Conservation (phyloP, 805 yeast genomes). For the Yamadazyma paraphyllophila region DNA sequence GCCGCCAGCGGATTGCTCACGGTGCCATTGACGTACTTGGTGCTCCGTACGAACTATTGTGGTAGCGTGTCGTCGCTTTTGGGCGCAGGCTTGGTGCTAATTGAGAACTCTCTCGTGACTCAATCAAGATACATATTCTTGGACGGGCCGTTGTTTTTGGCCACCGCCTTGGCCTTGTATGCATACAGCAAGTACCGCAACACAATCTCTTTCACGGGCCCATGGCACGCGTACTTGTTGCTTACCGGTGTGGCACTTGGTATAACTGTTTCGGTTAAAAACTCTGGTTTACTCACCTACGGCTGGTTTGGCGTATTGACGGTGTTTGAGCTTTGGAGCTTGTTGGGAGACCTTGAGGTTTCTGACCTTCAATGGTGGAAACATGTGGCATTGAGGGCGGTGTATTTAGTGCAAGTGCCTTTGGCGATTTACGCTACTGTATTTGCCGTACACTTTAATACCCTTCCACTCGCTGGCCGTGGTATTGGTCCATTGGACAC, state of each 20-base stretch:
- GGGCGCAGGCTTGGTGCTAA: conserved; percentile 49
- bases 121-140: conserved; percentile 51
- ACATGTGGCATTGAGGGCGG: conserved; percentile 40
- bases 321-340: conserved; percentile 58
- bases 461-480: conserved; percentile 48
- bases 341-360: conserved; percentile 65
- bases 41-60: conserved; percentile 56
- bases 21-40: conserved; percentile 51
- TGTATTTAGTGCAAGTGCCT: conserved; percentile 54
- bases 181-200: conserved; percentile 50
- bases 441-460: conserved; percentile 56
- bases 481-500: conserved; percentile 67
- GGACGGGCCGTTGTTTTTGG: conserved; percentile 45
- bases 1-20: conserved; percentile 54
- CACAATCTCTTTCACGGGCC: conserved; percentile 40
- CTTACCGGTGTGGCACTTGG: conserved; percentile 52
- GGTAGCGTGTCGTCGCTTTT: conserved; percentile 48
- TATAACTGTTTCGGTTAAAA: conserved; percentile 60
- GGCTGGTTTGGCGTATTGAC: conserved; percentile 57
- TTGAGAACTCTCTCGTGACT: conserved; percentile 67
- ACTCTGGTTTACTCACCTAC: conserved; percentile 68
- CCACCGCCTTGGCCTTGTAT: conserved; percentile 48
- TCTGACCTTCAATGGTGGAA: conserved; percentile 33
- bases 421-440: conserved; percentile 52
- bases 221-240: conserved; percentile 54